Evolutionary conservation across 768 basidiomycete genomes (phyloP).

Genomic region (Termitomyces sp.): DNA sequence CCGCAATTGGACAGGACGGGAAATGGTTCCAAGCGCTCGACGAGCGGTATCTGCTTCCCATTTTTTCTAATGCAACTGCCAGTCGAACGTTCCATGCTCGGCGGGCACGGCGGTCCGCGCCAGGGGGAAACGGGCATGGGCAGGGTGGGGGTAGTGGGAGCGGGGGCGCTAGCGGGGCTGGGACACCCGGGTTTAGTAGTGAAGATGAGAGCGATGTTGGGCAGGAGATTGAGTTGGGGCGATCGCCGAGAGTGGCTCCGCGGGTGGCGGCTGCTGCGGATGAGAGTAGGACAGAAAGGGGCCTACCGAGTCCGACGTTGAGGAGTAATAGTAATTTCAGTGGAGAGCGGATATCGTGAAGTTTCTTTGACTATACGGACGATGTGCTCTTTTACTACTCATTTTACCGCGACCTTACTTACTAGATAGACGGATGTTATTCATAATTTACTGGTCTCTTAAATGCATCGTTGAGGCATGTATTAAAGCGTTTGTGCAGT

Average conservation of each 20-base stretch:
- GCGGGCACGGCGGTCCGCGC: constrained; percentile 49
- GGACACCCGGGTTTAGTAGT: constrained; percentile 34
- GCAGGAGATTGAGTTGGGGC: constrained; percentile 44
- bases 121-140: constrained; percentile 23
- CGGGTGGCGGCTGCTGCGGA: constrained; percentile 28
- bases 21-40: constrained; percentile 97
- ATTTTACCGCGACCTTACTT: not conserved
- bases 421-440: constrained; percentile 5
- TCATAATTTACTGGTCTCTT: not conserved
- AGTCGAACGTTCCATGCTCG: constrained; percentile 84
- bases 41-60: constrained; percentile 88
- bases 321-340: constrained; percentile 26
- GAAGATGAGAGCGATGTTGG: constrained; percentile 35
- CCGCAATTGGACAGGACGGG: constrained; percentile 60
- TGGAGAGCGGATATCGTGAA: constrained; percentile 20
- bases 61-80: constrained; percentile 91
- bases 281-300: constrained; percentile 58
- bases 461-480: not conserved
- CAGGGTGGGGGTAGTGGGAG: constrained; percentile 27
- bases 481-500: not conserved
- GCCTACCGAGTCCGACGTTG: constrained; percentile 61
- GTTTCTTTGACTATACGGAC: not conserved
- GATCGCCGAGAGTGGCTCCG: constrained; percentile 10
- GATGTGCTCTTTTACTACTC: not conserved
- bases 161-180: constrained; percentile 19